Evolutionary conservation across 2,329 filamentous ascomycete species (phyloP).

Genomic region (Amauroascus verrucosus): DNA sequence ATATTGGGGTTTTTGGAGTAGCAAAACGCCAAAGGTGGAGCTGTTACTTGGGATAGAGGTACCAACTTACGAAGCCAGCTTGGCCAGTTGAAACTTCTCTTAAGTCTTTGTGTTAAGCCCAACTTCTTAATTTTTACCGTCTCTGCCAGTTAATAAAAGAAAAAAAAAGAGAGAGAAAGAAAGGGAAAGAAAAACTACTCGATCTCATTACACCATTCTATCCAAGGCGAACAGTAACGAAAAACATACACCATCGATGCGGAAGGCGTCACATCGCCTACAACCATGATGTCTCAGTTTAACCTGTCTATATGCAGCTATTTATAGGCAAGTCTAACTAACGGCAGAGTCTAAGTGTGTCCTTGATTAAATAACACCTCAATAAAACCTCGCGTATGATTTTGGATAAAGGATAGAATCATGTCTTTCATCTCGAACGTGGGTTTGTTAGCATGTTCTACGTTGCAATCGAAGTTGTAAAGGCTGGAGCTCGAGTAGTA

Average conservation of each 20-base stretch:
- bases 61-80: slow-evolving; percentile 1
- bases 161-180: too few species aligned
- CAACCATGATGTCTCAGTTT: not conserved
- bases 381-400: too few species aligned
- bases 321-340: too few species aligned
- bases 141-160: not conserved
- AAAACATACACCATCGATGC: not conserved
- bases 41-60: not conserved
- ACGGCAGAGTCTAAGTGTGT: too few species aligned
- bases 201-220: not conserved
- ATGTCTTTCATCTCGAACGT: not conserved
- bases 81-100: slow-evolving; percentile 1
- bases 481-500: too few species aligned
- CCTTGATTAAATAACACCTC: too few species aligned
- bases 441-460: too few species aligned
- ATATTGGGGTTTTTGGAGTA: not conserved
- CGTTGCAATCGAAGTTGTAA: too few species aligned
- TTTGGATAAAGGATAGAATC: too few species aligned
- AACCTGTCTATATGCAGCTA: not conserved
- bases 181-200: too few species aligned
- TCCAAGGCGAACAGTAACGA: not conserved
- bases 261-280: not conserved
- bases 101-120: not conserved
- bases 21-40: not conserved
- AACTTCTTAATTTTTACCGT: not conserved